Evolutionary conservation across 75 land plant species (phyloP).

Genomic region (Chamaecyparis obtusa): DNA sequence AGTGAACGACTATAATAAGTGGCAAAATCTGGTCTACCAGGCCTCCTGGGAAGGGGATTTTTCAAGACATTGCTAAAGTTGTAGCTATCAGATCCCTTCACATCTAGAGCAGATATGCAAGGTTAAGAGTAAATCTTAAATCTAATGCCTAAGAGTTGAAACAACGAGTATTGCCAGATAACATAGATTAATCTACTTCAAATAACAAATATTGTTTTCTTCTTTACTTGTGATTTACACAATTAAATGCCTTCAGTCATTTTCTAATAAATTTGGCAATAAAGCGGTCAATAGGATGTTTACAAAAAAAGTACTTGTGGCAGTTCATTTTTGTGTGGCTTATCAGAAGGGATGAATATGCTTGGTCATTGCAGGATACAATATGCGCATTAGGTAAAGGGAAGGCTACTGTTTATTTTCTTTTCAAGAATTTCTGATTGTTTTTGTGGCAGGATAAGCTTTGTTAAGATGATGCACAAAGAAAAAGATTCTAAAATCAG

Average conservation of each 20-base stretch:
- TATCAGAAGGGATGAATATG: not conserved
- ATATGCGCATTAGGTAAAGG: not conserved
- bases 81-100: not conserved
- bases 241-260: not conserved
- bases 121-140: too few species aligned
- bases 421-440: not conserved
- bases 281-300: not conserved
- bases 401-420: not conserved
- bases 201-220: not conserved
- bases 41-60: not conserved
- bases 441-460: not conserved
- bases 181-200: not conserved
- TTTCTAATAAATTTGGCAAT: not conserved
- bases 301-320: not conserved
- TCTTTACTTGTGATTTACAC: not conserved
- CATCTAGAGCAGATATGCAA: not conserved
- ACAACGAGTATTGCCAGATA: not conserved
- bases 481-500: not conserved
- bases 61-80: not conserved
- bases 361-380: not conserved
- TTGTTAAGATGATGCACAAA: not conserved
- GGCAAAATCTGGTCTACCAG: not conserved
- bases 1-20: not conserved
- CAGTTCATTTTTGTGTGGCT: not conserved
- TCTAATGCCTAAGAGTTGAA: too few species aligned